phyloP scores from a whole-genome alignment of 1,284 basidiomycete species.

The Mycosarcoma maydis region DNA sequence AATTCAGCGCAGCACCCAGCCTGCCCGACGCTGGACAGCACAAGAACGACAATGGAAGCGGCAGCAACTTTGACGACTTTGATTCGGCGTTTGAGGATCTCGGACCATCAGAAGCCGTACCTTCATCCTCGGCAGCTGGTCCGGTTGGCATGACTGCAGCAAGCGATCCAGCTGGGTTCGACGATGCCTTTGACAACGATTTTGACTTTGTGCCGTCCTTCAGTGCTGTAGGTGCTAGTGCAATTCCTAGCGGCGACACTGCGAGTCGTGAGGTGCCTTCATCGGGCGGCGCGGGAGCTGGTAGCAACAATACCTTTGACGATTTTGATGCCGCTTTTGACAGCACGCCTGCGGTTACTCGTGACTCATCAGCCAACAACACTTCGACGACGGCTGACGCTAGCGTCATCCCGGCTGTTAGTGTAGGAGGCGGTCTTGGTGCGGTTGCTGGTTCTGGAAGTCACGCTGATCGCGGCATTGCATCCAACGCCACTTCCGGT shows the following conservation, averaged over 20 bases:
- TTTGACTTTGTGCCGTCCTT: constrained; percentile 64
- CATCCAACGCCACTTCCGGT: constrained; percentile 39
- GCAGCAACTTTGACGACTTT: constrained; percentile 62
- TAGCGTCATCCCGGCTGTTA: constrained; percentile 8
- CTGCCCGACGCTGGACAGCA: background rate
- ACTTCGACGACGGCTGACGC: constrained; percentile 4
- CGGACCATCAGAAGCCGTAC: constrained; percentile 53
- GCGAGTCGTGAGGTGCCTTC: constrained; percentile 1
- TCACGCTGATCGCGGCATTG: constrained; percentile 16
- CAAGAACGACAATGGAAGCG: constrained; percentile 32
- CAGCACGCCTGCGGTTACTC: constrained; percentile 11
- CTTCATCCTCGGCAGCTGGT: constrained; percentile 15
- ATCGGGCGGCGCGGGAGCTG: constrained; percentile 1
- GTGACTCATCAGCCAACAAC: background rate
- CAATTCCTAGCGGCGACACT: background rate
- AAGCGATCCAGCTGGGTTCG: constrained; percentile 38
- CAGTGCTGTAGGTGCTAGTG: constrained; percentile 14
- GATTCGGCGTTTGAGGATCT: constrained; percentile 65
- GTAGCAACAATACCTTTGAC: constrained; percentile 38
- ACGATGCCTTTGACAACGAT: constrained; percentile 61
- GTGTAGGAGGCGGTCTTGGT: constrained; percentile 9
- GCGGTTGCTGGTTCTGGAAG: constrained; percentile 1
- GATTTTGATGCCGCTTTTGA: constrained; percentile 57
- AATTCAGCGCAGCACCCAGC: constrained; percentile 29
- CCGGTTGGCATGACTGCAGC: background rate